phyloP scores from a whole-genome alignment of 2,329 filamentous ascomycete genomes.

The Alternaria infectoria region DNA sequence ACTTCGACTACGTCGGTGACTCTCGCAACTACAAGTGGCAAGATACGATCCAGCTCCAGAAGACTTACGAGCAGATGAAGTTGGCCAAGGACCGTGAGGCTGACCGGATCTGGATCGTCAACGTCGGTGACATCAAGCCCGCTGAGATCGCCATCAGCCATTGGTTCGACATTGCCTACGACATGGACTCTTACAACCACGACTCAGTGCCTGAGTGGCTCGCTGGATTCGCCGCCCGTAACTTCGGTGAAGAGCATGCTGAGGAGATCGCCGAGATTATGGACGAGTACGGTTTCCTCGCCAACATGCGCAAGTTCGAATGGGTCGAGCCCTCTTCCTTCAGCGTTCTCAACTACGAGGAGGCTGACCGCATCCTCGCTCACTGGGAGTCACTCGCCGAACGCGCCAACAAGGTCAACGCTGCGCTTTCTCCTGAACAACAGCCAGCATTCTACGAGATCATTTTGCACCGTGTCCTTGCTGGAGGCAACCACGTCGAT shows the following conservation, averaged over 20 bases:
- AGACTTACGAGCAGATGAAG: constrained; percentile 70
- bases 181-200: constrained; percentile 63
- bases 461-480: constrained; percentile 65
- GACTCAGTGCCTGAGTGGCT: constrained; percentile 65
- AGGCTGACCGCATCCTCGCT: constrained; percentile 64
- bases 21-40: constrained; percentile 66
- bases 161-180: constrained; percentile 72
- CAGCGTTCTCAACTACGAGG: constrained; percentile 68
- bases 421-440: constrained; percentile 57
- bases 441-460: constrained; percentile 69
- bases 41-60: constrained; percentile 69
- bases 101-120: constrained; percentile 69
- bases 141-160: constrained; percentile 71
- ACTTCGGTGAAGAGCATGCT: constrained; percentile 61
- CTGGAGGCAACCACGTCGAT: constrained; percentile 63
- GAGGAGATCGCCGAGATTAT: constrained; percentile 60
- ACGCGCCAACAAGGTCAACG: constrained; percentile 63
- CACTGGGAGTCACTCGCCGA: constrained; percentile 62
- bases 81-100: constrained; percentile 66
- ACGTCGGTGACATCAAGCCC: constrained; percentile 71
- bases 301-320: constrained; percentile 67
- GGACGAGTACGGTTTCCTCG: constrained; percentile 63
- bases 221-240: constrained; percentile 61
- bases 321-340: constrained; percentile 65
- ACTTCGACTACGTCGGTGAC: constrained; percentile 68